phyloP scores from a whole-genome alignment of 768 basidiomycete species.

The Rhodotorula sphaerocarpa region DNA sequence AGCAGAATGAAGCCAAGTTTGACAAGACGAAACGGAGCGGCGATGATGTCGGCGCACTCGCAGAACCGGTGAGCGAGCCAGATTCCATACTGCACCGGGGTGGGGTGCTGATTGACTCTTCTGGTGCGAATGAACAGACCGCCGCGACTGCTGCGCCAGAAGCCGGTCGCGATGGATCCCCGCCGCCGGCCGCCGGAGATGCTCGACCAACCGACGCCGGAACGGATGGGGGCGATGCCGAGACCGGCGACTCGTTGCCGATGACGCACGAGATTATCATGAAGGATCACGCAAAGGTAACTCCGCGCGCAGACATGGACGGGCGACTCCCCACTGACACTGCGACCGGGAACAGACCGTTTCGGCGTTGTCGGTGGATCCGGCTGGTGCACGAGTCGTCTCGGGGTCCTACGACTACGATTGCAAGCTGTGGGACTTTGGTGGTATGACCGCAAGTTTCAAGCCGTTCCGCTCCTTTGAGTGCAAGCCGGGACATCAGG shows the following conservation, averaged over 20 bases:
- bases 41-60: too few relatives aligned
- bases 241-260: conserved; percentile 60
- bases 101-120: too few relatives aligned
- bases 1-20: conserved; percentile 66
- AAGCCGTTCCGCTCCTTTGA: conserved; percentile 98
- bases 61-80: too few relatives aligned
- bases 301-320: not conserved
- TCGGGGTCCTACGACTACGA: conserved; percentile 97
- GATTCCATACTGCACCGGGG: too few relatives aligned
- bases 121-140: too few relatives aligned
- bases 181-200: too few relatives aligned
- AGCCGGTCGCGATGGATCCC: too few relatives aligned
- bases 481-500: conserved; percentile 45
- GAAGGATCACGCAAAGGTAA: conserved; percentile 88
- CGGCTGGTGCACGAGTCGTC: conserved; percentile 81
- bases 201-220: too few relatives aligned
- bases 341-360: conserved; percentile 51
- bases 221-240: conserved; percentile 47
- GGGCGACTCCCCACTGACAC: not conserved
- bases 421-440: conserved; percentile 97
- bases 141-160: too few relatives aligned
- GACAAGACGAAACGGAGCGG: conserved; percentile 49
- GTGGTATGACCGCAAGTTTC: conserved; percentile 79
- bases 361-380: conserved; percentile 82
- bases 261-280: conserved; percentile 80